These are phyloP conservation scores for Colletotrichum sp. DNA, from an alignment of 2,329 filamentous ascomycete species.

Conservation along the genomic window DNA sequence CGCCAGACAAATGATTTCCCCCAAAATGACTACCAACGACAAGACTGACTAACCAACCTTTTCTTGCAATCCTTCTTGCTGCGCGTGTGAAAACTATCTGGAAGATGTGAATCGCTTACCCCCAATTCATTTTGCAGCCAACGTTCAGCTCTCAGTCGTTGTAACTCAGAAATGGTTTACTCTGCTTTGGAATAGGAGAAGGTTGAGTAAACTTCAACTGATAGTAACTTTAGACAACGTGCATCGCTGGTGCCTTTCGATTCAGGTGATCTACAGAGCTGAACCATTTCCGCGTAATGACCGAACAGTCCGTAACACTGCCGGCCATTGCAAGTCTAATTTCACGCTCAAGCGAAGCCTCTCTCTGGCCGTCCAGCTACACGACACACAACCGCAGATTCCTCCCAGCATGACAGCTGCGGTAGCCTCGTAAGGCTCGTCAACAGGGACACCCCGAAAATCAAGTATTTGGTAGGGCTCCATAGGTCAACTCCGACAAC, in stretches of 20 bases:
- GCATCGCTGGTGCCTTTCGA: no score
- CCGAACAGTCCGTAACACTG: background rate
- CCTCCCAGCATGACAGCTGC: background rate
- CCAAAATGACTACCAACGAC: no score
- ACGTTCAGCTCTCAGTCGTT: no score
- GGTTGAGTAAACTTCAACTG: background rate
- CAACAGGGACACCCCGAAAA: background rate
- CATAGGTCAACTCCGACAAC: background rate
- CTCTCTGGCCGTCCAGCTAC: background rate
- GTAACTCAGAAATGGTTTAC: no score
- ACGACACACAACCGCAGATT: accelerated
- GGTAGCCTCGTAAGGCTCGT: accelerated
- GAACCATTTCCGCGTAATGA: background rate
- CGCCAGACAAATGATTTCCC: no score
- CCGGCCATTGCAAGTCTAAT: background rate
- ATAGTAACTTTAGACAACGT: accelerated
- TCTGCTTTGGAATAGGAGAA: background rate
- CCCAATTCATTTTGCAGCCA: no score
- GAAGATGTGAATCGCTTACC: no score
- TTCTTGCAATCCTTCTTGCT: background rate
- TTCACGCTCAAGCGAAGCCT: background rate
- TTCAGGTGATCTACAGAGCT: background rate
- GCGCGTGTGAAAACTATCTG: background rate
- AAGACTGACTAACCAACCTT: no score
- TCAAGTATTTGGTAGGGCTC: background rate